Evolutionary conservation across 192 early-diverging fungal species (phyloP).

Genomic region (Haplosporangium gracile): DNA sequence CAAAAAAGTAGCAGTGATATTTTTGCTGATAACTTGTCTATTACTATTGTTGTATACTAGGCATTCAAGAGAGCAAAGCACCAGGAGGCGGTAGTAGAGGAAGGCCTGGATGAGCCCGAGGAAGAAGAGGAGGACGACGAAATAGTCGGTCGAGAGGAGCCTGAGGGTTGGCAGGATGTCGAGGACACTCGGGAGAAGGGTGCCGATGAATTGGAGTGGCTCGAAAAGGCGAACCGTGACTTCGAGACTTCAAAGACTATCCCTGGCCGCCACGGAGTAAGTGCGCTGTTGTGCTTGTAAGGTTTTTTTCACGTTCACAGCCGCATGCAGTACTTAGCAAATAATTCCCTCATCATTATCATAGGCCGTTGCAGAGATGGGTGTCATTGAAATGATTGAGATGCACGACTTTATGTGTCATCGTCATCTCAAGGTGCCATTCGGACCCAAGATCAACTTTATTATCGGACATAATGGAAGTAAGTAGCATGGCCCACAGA

Average conservation of each 20-base stretch:
- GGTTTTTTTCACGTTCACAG: background rate
- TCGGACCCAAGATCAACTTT: slow-evolving; percentile 95
- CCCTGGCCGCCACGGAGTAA: slow-evolving; percentile 31
- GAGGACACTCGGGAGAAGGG: background rate
- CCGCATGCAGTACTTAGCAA: background rate
- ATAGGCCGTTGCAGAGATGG: slow-evolving; percentile 67
- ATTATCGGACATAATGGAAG: slow-evolving; percentile 97
- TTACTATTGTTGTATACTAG: slow-evolving; percentile 1
- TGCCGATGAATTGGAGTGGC: slow-evolving; percentile 17
- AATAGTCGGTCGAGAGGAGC: slow-evolving; percentile 20
- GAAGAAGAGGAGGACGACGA: slow-evolving; percentile 39
- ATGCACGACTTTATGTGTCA: slow-evolving; percentile 98
- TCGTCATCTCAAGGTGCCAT: slow-evolving; percentile 78
- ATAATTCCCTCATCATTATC: background rate
- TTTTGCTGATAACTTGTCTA: background rate
- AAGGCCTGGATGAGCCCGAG: background rate
- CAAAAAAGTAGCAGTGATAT: background rate
- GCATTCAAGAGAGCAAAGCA: slow-evolving; percentile 16
- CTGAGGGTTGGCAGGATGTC: slow-evolving; percentile 21
- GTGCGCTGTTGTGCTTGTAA: background rate
- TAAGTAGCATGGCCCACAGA: slow-evolving; percentile 42
- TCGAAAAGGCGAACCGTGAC: slow-evolving; percentile 13
- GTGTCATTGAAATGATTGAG: slow-evolving; percentile 86
- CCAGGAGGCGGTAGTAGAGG: slow-evolving; percentile 9
- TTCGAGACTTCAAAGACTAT: slow-evolving; percentile 24